These are phyloP conservation scores for Abortiporus biennis DNA, from an alignment of 1,284 basidiomycete species.

Conservation along the genomic window DNA sequence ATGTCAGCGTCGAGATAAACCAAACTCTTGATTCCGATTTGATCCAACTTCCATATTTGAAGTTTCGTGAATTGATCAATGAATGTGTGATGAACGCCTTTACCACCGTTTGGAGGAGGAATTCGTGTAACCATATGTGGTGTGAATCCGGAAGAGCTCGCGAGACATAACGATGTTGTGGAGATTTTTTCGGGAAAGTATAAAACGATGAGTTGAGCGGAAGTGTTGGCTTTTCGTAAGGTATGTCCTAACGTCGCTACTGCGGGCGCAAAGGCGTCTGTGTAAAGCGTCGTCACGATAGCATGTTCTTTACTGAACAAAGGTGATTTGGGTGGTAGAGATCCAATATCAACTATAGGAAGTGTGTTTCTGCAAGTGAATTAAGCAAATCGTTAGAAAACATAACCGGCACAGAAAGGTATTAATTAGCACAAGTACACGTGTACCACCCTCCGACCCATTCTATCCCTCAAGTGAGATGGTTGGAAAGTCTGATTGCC, in stretches of 20 bases:
- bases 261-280: constrained; percentile 32
- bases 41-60: constrained; percentile 35
- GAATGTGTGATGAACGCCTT: constrained; percentile 31
- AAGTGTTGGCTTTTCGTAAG: constrained; percentile 26
- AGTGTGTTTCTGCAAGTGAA: background rate
- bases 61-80: constrained; percentile 40
- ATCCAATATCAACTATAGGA: constrained; percentile 1
- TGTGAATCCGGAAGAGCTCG: constrained; percentile 33
- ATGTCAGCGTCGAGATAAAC: constrained; percentile 16
- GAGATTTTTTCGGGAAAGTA: constrained; percentile 36
- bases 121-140: constrained; percentile 30
- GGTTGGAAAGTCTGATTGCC: no score
- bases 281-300: constrained; percentile 35
- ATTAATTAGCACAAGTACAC: no score
- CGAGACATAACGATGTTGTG: constrained; percentile 32
- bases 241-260: constrained; percentile 37
- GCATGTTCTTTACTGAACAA: constrained; percentile 22
- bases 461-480: no score
- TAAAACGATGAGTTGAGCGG: constrained; percentile 28
- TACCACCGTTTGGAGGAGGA: constrained; percentile 30
- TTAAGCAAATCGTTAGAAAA: background rate
- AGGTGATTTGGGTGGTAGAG: background rate
- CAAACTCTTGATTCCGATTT: constrained; percentile 18
- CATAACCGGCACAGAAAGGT: constrained; percentile 1
- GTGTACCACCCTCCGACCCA: no score